phyloP scores from a whole-genome alignment of 129 eudicot genomes.

The Lactuca saligna region DNA sequence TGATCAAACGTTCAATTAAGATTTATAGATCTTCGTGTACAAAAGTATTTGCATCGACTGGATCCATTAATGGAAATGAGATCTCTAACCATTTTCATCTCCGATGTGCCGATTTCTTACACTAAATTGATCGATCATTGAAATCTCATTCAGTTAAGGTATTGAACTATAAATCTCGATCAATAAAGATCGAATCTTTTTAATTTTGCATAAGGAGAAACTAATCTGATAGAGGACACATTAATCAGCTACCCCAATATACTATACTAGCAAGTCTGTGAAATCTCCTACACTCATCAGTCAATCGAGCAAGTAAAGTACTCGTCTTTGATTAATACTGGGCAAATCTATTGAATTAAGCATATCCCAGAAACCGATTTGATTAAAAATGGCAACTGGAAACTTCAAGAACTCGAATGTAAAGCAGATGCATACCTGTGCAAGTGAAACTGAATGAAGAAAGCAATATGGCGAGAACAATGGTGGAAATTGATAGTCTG shows the following conservation, averaged over 20 bases:
- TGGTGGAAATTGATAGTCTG: constrained; percentile 32
- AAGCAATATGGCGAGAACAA: constrained; percentile 43
- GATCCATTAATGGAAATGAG: constrained; percentile 12
- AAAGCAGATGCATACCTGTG: constrained; percentile 53
- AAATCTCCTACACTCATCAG: constrained; percentile 15
- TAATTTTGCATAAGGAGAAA: constrained; percentile 1
- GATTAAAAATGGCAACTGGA: constrained; percentile 1
- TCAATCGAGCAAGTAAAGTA: not conserved
- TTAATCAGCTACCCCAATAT: constrained; percentile 8
- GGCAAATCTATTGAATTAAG: constrained; percentile 4
- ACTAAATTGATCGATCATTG: not conserved
- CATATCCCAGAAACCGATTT: constrained; percentile 27
- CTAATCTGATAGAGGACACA: constrained; percentile 7
- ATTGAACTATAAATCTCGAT: constrained; percentile 22
- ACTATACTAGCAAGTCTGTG: not conserved
- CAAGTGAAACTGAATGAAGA: constrained; percentile 56
- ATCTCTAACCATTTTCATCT: constrained; percentile 8
- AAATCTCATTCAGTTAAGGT: constrained; percentile 6
- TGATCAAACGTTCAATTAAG: not conserved
- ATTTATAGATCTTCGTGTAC: constrained; percentile 21
- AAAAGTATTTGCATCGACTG: constrained; percentile 13
- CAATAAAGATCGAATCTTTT: constrained; percentile 13
- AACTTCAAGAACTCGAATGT: constrained; percentile 4
- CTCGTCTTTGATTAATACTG: not conserved
- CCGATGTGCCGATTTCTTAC: constrained; percentile 5